Evolutionary conservation across 1,284 basidiomycete genomes (phyloP).

Genomic region (Ganoderma meredithae): DNA sequence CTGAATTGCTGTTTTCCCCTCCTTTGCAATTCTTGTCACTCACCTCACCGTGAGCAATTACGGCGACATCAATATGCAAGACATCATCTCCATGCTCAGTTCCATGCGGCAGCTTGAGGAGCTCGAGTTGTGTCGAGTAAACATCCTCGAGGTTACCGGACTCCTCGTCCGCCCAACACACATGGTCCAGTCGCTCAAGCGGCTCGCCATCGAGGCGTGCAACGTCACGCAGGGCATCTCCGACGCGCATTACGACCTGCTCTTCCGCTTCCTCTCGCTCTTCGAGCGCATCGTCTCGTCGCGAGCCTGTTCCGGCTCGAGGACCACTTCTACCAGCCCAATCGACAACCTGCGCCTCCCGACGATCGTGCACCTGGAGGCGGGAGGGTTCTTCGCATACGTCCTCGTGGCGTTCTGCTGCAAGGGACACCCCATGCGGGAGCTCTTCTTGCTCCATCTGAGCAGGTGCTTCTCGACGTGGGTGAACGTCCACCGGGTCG

Average conservation of each 20-base stretch:
- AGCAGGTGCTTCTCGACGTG: not conserved
- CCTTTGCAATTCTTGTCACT: not conserved
- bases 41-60: not conserved
- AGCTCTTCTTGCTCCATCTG: not conserved
- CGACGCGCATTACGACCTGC: not conserved
- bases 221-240: not conserved
- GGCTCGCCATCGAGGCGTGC: not conserved
- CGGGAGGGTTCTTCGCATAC: not conserved
- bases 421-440: not conserved
- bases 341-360: not conserved
- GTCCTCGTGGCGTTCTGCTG: not conserved
- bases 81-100: not conserved
- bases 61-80: not conserved
- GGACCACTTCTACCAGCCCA: not conserved
- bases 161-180: not conserved
- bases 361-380: not conserved
- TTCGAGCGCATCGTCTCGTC: conserved; percentile 1
- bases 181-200: not conserved
- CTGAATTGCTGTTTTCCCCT: not conserved
- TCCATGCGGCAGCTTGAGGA: not conserved
- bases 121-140: not conserved
- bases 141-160: not conserved
- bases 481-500: not conserved
- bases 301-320: not conserved
- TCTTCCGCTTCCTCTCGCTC: conserved; percentile 1